Percentiles rank a stretch among this genome's conserved stretches.
Evolutionary conservation across 1,284 basidiomycete genomes (phyloP).

Genomic region (Clitocybe nebularis): DNA sequence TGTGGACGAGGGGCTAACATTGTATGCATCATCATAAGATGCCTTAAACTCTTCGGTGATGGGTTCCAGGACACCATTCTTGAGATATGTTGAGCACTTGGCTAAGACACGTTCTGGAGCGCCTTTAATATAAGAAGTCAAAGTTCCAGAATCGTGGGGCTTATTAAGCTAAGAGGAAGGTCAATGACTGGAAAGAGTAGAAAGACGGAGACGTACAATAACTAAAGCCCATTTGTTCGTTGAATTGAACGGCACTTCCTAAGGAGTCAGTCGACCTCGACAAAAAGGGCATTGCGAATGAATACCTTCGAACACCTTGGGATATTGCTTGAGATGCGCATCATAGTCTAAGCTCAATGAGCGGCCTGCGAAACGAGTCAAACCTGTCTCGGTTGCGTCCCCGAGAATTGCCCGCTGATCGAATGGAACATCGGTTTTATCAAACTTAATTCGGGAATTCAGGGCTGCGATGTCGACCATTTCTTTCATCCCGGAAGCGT

Average conservation of each 20-base stretch:
- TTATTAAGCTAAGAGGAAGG: conserved; percentile 43
- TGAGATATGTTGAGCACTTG: conserved; percentile 57
- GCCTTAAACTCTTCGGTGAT: conserved; percentile 54
- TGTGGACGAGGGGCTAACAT: conserved; percentile 25
- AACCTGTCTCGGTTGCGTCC: conserved; percentile 67
- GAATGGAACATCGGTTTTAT: conserved; percentile 59
- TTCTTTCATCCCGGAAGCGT: conserved; percentile 55
- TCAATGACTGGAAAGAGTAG: neutral
- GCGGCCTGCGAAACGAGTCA: conserved; percentile 61
- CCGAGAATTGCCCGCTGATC: conserved; percentile 61
- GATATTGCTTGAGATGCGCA: conserved; percentile 42
- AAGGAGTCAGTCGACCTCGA: neutral
- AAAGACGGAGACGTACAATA: conserved; percentile 40
- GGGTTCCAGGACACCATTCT: conserved; percentile 43
- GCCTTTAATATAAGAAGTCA: conserved; percentile 61
- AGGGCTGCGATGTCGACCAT: conserved; percentile 60
- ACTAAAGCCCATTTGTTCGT: conserved; percentile 71
- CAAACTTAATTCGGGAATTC: conserved; percentile 68
- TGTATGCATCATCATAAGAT: conserved; percentile 57
- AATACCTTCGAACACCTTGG: conserved; percentile 57
- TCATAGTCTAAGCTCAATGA: conserved; percentile 49
- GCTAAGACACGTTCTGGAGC: conserved; percentile 65
- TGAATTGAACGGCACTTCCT: conserved; percentile 61
- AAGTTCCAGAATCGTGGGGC: conserved; percentile 40
- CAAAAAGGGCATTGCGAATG: neutral